phyloP scores from a whole-genome alignment of 148 eudicot genomes.

The Chenopodium suecicum region DNA sequence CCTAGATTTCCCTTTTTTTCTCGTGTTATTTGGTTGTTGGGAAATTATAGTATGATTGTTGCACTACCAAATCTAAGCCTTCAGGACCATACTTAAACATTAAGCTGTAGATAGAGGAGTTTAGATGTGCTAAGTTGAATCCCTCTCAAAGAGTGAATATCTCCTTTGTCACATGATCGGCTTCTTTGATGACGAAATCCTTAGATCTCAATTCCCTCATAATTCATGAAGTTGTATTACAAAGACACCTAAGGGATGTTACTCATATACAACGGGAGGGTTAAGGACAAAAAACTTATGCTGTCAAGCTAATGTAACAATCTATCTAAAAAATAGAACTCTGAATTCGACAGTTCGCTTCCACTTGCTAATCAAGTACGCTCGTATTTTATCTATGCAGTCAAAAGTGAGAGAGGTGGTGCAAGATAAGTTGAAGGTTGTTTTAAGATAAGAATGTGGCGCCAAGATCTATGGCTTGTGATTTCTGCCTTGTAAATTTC shows the following conservation, averaged over 20 bases:
- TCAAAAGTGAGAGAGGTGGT: conserved; percentile 80
- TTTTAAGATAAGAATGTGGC: conserved; percentile 55
- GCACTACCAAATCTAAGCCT: neutral
- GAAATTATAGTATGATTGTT: neutral
- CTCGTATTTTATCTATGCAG: conserved; percentile 42
- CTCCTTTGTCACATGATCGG: neutral
- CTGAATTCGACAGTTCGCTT: neutral
- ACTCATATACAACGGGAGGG: neutral
- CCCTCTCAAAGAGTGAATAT: neutral
- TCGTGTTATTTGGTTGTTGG: neutral
- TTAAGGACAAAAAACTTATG: neutral
- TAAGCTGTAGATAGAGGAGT: neutral
- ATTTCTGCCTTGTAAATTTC: conserved; percentile 22
- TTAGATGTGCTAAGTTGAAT: neutral
- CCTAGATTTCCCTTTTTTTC: neutral
- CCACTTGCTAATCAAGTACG: conserved; percentile 1
- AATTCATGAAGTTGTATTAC: neutral
- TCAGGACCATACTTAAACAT: neutral
- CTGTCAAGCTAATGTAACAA: too few relatives aligned
- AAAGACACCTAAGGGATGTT: neutral
- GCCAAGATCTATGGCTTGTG: conserved; percentile 8
- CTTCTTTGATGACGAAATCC: neutral
- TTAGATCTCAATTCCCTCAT: neutral
- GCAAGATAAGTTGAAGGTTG: conserved; percentile 73
- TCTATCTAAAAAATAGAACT: neutral